Conservation (phyloP, 768 basidiomycete species). For the Phanerochaete sordida region DNA sequence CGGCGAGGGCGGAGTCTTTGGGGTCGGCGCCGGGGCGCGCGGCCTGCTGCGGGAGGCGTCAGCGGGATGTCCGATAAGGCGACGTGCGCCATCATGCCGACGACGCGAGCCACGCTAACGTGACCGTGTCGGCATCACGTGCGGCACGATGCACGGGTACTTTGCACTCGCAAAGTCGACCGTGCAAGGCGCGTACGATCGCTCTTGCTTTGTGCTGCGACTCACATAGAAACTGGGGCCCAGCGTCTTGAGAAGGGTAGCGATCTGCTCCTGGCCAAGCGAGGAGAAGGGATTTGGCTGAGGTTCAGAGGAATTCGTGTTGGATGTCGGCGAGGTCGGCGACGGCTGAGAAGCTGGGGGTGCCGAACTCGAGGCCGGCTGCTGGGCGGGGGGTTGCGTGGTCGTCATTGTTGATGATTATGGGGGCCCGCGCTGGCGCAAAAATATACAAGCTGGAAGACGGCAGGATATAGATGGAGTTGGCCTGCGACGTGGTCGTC, state of each 20-base stretch:
- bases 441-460: too few species aligned
- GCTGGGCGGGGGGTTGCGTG: neutral
- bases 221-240: constrained; percentile 31
- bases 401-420: neutral
- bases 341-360: constrained; percentile 16
- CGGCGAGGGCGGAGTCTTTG: constrained; percentile 53
- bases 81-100: neutral
- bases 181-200: constrained; percentile 6
- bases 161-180: neutral
- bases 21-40: constrained; percentile 42
- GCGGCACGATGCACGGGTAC: neutral
- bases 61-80: neutral
- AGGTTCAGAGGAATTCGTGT: neutral
- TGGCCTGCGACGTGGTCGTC: neutral
- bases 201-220: neutral
- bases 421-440: neutral
- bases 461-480: neutral
- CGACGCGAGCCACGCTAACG: constrained; percentile 8
- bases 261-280: constrained; percentile 55
- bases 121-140: constrained; percentile 18
- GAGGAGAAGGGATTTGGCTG: constrained; percentile 12
- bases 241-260: constrained; percentile 53
- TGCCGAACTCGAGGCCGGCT: constrained; percentile 1
- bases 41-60: neutral
- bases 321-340: neutral